Percentiles rank a stretch among this genome's conserved stretches.
These are phyloP conservation scores for Emericellopsis cladophorae DNA, from an alignment of 2,329 filamentous ascomycete species.

Conservation along the genomic window DNA sequence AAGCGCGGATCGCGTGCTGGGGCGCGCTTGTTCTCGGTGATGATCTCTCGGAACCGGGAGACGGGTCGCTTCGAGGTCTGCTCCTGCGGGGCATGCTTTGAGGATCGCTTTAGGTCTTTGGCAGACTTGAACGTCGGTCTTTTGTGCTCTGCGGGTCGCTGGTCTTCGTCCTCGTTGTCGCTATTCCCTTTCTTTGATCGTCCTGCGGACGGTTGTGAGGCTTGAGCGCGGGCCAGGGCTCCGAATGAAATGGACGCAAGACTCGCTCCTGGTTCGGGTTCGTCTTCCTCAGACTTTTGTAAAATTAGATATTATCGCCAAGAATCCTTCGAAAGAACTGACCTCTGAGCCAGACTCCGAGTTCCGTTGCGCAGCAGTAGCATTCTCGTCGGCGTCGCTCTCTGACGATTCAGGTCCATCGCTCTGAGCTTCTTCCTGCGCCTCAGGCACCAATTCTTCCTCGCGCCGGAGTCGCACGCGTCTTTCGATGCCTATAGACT, in stretches of 20 bases:
- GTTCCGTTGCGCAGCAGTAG: constrained; percentile 13
- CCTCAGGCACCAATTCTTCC: constrained; percentile 26
- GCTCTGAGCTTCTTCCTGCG: constrained; percentile 16
- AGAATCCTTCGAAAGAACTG: background rate
- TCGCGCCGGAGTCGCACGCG: constrained; percentile 30
- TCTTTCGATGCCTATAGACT: constrained; percentile 22
- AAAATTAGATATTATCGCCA: background rate
- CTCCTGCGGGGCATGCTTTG: constrained; percentile 82
- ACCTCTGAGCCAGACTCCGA: constrained; percentile 13
- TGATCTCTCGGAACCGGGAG: constrained; percentile 57
- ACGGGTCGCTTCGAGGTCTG: constrained; percentile 76
- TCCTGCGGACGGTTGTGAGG: constrained; percentile 35
- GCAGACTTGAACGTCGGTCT: constrained; percentile 15
- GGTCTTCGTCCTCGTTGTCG: constrained; percentile 12
- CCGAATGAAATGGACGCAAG: constrained; percentile 67
- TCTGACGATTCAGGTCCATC: constrained; percentile 4
- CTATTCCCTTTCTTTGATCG: constrained; percentile 16
- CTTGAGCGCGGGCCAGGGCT: constrained; percentile 78
- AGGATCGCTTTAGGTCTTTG: constrained; percentile 27
- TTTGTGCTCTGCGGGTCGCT: constrained; percentile 12
- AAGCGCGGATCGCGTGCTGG: constrained; percentile 77
- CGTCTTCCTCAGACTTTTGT: constrained; percentile 14
- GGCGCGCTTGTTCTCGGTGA: constrained; percentile 25
- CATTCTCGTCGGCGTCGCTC: constrained; percentile 11
- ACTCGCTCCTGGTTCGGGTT: constrained; percentile 22